Conservation (phyloP, 257 asterid genomes). For the Jacaranda mimosifolia region DNA sequence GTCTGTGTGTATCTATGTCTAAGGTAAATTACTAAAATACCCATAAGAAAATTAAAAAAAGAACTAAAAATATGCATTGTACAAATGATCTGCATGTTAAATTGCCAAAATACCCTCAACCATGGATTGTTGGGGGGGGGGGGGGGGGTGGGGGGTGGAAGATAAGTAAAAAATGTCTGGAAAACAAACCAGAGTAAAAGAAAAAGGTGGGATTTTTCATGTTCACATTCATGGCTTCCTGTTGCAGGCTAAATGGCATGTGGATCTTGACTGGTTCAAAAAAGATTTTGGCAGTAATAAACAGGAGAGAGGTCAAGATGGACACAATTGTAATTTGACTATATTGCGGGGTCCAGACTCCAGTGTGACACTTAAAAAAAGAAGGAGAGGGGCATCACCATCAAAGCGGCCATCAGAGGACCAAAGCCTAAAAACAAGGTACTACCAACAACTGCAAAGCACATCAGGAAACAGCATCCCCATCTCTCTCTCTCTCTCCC, state of each 20-base stretch:
- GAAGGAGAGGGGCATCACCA: conserved; percentile 29
- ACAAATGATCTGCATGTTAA: neutral
- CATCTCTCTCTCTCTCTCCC: conserved; percentile 28
- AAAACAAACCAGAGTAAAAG: neutral
- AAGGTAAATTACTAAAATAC: neutral
- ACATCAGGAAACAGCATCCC: conserved; percentile 42
- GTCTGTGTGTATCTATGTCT: neutral
- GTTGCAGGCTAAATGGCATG: conserved; percentile 35
- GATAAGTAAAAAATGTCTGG: neutral
- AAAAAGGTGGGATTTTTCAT: neutral
- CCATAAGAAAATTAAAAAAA: neutral
- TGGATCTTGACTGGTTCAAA: conserved; percentile 47
- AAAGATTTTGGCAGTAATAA: neutral
- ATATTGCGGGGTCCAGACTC: neutral
- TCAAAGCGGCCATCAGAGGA: conserved; percentile 44
- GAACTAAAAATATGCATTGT: too few species aligned
- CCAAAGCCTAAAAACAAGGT: conserved; percentile 41
- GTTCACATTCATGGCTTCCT: conserved; percentile 24
- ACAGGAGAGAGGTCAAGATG: conserved; percentile 29
- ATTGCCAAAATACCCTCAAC: conserved; percentile 26
- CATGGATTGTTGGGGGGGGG: neutral
- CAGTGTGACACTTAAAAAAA: neutral
- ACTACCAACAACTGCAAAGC: conserved; percentile 45
- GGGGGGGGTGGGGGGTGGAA: neutral
- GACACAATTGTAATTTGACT: conserved; percentile 38